These are phyloP conservation scores for Psidium guajava DNA, from an alignment of 345 rosid species.

Conservation along the genomic window DNA sequence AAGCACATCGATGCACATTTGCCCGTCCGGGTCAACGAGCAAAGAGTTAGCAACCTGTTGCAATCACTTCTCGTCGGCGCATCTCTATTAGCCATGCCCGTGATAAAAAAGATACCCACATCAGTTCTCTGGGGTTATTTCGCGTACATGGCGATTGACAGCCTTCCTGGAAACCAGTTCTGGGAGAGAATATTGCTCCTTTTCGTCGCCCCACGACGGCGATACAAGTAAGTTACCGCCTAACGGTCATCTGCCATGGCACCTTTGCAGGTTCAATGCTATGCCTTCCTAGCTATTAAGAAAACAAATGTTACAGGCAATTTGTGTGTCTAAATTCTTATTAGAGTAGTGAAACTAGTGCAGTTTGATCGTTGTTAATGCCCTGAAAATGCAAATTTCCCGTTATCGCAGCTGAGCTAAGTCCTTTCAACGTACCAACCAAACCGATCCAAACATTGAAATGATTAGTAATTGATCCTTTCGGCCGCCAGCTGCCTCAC, in stretches of 20 bases:
- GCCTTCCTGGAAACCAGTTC: conserved; percentile 28
- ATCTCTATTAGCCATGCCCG: conserved; percentile 12
- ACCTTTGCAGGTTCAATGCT: background rate
- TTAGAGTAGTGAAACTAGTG: background rate
- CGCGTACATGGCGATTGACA: conserved; percentile 31
- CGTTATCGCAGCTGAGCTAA: background rate
- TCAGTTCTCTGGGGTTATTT: conserved; percentile 36
- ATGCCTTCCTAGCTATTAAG: background rate
- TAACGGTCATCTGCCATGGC: background rate
- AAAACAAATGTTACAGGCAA: background rate
- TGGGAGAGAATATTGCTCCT: conserved; percentile 26
- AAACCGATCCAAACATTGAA: background rate
- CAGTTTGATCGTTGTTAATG: background rate
- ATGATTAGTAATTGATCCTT: background rate
- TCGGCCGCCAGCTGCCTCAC: background rate
- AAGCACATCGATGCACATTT: conserved; percentile 18
- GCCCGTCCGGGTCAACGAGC: conserved; percentile 28
- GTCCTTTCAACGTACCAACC: background rate
- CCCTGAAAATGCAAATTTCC: background rate
- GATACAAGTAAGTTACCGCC: conserved; percentile 11
- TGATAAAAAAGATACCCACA: conserved; percentile 21
- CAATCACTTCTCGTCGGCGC: conserved; percentile 13
- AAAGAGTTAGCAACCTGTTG: conserved; percentile 21
- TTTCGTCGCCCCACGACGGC: conserved; percentile 8
- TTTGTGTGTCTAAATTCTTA: background rate